Percentiles rank a stretch among this genome's conserved stretches.
Evolutionary conservation across 1,284 basidiomycete genomes (phyloP).

Genomic region (Athelia sp.): DNA sequence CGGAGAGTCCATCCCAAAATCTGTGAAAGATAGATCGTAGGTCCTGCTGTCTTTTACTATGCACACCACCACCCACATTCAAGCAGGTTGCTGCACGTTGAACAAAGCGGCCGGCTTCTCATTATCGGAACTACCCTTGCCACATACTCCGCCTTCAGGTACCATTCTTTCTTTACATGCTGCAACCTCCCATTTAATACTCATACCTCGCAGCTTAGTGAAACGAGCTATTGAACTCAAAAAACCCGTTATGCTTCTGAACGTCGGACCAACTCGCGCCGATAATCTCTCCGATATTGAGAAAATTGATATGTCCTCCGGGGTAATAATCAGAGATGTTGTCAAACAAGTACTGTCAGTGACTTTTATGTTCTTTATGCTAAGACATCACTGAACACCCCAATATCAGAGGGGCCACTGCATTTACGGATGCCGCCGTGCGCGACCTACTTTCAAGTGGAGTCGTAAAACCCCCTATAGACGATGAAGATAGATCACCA

Average conservation of each 20-base stretch:
- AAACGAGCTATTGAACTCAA: constrained; percentile 72
- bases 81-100: constrained; percentile 33
- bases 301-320: constrained; percentile 72
- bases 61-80: not conserved
- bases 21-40: constrained; percentile 68
- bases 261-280: constrained; percentile 82
- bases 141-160: constrained; percentile 89
- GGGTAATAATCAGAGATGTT: constrained; percentile 62
- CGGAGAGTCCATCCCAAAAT: constrained; percentile 72
- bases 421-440: constrained; percentile 35
- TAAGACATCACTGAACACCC: not conserved
- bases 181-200: constrained; percentile 1
- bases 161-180: constrained; percentile 7
- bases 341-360: constrained; percentile 54
- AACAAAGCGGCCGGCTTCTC: constrained; percentile 62
- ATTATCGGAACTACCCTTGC: constrained; percentile 87
- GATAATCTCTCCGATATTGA: constrained; percentile 70
- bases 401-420: constrained; percentile 32
- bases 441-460: constrained; percentile 50
- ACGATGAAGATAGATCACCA: constrained; percentile 28
- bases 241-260: constrained; percentile 79
- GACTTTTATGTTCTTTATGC: not conserved
- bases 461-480: constrained; percentile 41
- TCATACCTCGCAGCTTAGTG: constrained; percentile 48
- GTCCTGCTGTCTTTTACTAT: constrained; percentile 19